Evolutionary conservation across 495 filamentous ascomycete species (phyloP), one percentile per base, ranked within the genome.

Genomic region (Penicillium cinerascens): DNA sequence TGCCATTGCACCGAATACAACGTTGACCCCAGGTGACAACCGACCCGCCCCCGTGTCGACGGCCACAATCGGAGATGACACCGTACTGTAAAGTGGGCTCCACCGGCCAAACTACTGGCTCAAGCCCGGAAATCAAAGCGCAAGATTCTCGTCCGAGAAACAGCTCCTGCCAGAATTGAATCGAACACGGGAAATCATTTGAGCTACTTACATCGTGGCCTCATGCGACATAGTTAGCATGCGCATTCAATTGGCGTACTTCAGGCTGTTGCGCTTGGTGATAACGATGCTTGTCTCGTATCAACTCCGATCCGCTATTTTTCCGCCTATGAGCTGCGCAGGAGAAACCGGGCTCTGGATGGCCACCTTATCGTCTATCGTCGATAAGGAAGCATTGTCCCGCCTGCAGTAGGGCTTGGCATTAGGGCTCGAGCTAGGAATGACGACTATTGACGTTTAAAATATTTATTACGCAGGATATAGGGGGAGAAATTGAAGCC

Each of bases 31-130:
- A 33, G 29, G 29, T 33, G 29, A 10, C 29, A 13, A 23, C 22
- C 11, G 22, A 17, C 22, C 40, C 26, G 27, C 33, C 21, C 43
- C 22, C 49, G 22, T 20, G 22, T 42, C 25, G 4, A 40, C 43
- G 36, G n/a, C n/a, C n/a, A n/a, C 40, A n/a, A 3, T 56, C 49
- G 53, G 57, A 58, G 29, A 51, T n/a, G n/a, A n/a, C n/a, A n/a
- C n/a, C n/a, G 52, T 15, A 40, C 21, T 17, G 13, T n/a, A 10
- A 37, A 27, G n/a, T 11, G 16, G 29, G 44, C 39, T 47, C 44
- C 51, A 54, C 43, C 42, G 44, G 38, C 5, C 9, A 49, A 58
- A 44, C 41, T 29, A 47, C 11, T 25, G 37, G 25, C 18, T n/a
- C 18, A 35, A 25, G 16, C 21, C 35, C 41, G 29, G 37, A 26